Evolutionary conservation across 1,284 basidiomycete genomes (phyloP), one percentile per base, ranked within the genome.

Genomic region (Ustilago hordei): DNA sequence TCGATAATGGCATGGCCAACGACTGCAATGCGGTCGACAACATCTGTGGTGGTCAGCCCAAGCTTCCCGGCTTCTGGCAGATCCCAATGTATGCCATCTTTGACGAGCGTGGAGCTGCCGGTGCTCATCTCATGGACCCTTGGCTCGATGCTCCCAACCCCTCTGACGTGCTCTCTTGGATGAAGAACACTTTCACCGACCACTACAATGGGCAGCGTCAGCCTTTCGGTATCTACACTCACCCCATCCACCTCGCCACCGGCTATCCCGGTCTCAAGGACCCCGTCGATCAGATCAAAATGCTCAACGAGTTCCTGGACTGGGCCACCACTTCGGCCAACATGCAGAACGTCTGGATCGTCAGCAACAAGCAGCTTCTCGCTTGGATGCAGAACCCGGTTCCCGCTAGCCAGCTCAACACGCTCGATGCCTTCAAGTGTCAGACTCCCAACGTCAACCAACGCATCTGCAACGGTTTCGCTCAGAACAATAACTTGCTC

Each of bases 201-300:
- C 81, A 81, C 68, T 85, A 89, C 87, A 91, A 90, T 69, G 89
- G 88, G 52, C 93, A 93, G 80, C 89, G 91, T 8, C 92, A 93
- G 86, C 93, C 93, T 0, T 91, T 94, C 73, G 93, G 93, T 58
- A 87, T 93, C 50, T 94, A 93, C 86, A 91, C 91, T 3, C 93
- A 94, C 84, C 93, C 92, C 41, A 92, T 93, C 82, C 92, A 93
- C 87, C 86, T 93, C 64, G 90, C 92, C 17, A 90, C 91, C 59
- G 69, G 89, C 85, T 80, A 78, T 57, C 79, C 78, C 8, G 73
- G 78, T 50, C 60, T 80, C 32, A 35, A 50, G n/a, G 78, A 77
- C 45, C 78, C 75, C 35, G 69, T 67, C 19, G 69, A 60, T 43
- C 61, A 73, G 59, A 77, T 77, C 69, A 69, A 68, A 28, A 80